Evolutionary conservation across 371 early-diverging fungal genomes (phyloP).

Genomic region (Mucor saturninus): DNA sequence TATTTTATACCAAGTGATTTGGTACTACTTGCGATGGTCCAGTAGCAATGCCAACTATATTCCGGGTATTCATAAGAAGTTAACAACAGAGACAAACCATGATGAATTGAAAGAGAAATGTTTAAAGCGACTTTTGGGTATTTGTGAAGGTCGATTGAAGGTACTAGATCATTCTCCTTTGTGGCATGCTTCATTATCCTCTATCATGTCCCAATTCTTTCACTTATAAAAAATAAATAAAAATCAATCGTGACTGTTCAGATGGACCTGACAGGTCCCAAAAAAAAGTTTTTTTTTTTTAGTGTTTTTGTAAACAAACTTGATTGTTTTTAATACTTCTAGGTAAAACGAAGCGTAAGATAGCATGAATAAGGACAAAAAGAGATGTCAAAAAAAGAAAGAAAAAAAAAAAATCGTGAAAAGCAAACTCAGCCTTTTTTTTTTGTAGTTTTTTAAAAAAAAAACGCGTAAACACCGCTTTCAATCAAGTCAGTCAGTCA

Average conservation of each 20-base stretch:
- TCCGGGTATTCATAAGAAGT: conserved; percentile 25
- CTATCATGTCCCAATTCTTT: conserved; percentile 1
- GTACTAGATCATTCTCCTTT: conserved; percentile 20
- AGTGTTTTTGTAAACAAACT: neutral
- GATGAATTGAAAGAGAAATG: conserved; percentile 31
- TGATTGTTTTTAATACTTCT: neutral
- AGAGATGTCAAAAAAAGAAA: neutral
- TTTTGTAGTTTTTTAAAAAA: neutral
- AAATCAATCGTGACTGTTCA: neutral
- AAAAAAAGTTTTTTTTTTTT: conserved; percentile 1
- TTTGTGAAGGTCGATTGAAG: conserved; percentile 28
- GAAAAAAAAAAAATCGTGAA: neutral
- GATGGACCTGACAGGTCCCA: neutral
- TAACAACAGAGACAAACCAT: conserved; percentile 1
- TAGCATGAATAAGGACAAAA: neutral
- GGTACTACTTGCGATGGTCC: conserved; percentile 42
- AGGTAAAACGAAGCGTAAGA: neutral
- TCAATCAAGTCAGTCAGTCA: no score
- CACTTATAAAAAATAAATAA: neutral
- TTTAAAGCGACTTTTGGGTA: conserved; percentile 13
- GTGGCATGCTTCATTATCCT: conserved; percentile 30
- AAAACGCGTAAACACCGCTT: neutral
- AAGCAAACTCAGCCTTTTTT: neutral
- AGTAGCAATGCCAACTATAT: conserved; percentile 11
- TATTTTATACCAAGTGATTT: conserved; percentile 37